These are phyloP conservation scores for Diversispora eburnea DNA, from an alignment of 192 early-diverging fungal genomes.

Conservation along the genomic window DNA sequence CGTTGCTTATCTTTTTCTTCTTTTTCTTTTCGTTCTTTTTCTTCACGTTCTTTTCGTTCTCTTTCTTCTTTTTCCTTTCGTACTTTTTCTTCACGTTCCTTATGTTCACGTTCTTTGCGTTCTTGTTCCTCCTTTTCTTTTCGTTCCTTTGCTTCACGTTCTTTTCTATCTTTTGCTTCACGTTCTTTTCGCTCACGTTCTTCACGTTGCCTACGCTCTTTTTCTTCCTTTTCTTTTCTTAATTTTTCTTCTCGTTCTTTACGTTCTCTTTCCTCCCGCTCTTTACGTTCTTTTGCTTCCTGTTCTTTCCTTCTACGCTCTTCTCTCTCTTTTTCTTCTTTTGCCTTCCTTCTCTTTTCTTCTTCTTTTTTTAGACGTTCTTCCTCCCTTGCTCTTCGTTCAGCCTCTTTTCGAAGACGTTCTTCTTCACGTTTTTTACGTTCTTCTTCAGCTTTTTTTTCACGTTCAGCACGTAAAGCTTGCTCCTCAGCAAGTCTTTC, in stretches of 20 bases:
- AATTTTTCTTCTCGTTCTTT: constrained; percentile 38
- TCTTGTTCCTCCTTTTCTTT: constrained; percentile 47
- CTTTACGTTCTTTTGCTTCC: constrained; percentile 48
- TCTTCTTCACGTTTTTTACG: constrained; percentile 59
- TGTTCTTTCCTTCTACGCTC: constrained; percentile 61
- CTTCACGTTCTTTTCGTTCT: constrained; percentile 13
- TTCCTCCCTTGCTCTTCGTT: constrained; percentile 50
- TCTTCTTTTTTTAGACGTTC: constrained; percentile 36
- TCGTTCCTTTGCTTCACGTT: constrained; percentile 50
- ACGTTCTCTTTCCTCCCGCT: constrained; percentile 35
- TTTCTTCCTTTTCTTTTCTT: constrained; percentile 40
- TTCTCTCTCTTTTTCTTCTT: constrained; percentile 35
- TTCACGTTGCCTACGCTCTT: constrained; percentile 38
- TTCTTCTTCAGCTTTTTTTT: constrained; percentile 59
- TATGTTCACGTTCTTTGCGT: constrained; percentile 35
- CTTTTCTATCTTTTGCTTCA: constrained; percentile 51
- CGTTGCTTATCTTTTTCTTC: constrained; percentile 20
- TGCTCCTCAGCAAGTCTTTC: constrained; percentile 49
- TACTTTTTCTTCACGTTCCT: constrained; percentile 30
- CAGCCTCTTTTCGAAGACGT: constrained; percentile 55
- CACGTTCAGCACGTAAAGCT: constrained; percentile 35
- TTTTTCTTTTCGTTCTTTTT: constrained; percentile 29
- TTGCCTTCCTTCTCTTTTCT: constrained; percentile 39
- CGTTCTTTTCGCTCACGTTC: constrained; percentile 42
- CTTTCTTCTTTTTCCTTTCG: constrained; percentile 28